Conservation (phyloP, 179 eudicot species). For the Patellifolia procumbens region DNA sequence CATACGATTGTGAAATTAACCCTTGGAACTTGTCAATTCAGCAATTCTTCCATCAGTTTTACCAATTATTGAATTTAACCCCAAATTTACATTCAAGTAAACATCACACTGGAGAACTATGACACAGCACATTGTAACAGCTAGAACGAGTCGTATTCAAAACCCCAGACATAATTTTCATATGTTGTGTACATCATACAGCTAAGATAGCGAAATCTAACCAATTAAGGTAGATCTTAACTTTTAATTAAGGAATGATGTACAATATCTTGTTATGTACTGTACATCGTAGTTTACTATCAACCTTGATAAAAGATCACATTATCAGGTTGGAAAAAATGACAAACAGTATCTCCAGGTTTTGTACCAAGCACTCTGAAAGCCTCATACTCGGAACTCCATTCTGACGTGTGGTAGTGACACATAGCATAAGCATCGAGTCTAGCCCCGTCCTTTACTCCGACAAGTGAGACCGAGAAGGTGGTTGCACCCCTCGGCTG, state of each 20-base stretch:
- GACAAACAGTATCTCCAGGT: constrained; percentile 1
- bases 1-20: no score
- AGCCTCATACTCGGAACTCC: constrained; percentile 8
- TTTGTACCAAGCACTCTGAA: not conserved
- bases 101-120: no score
- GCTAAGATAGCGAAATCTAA: no score
- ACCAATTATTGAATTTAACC: no score
- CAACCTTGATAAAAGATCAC: not conserved
- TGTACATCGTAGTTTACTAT: not conserved
- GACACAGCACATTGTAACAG: no score
- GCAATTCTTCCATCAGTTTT: no score
- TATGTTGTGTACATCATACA: not conserved
- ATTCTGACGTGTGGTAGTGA: not conserved
- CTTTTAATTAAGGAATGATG: not conserved
- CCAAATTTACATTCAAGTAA: no score
- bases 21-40: no score
- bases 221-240: no score
- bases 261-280: not conserved
- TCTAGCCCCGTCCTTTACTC: not conserved
- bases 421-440: constrained; percentile 2
- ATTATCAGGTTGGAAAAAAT: constrained; percentile 14
- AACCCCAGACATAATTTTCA: not conserved
- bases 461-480: not conserved
- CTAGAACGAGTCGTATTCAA: not conserved
- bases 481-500: not conserved